A percentile compares a stretch with the other conserved stretches of the same genome.
These are phyloP conservation scores for Fusarium globosum DNA, from an alignment of 2,329 filamentous ascomycete genomes.

Conservation along the genomic window DNA sequence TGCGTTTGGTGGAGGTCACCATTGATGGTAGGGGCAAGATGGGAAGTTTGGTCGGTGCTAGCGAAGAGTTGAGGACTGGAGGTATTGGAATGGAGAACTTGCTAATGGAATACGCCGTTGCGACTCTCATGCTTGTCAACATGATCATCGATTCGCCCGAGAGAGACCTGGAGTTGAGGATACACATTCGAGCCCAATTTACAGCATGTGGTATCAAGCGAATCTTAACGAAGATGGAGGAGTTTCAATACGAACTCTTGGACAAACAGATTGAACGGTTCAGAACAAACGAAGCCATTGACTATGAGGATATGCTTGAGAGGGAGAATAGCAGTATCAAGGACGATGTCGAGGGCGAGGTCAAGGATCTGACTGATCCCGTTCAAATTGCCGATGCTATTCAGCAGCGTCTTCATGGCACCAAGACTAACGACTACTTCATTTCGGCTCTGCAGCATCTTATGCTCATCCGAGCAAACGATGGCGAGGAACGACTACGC, in stretches of 20 bases:
- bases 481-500: conserved; percentile 88
- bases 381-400: conserved; percentile 95
- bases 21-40: conserved; percentile 98
- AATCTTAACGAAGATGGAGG: conserved; percentile 95
- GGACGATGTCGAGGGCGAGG: conserved; percentile 85
- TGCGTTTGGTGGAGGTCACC: conserved; percentile 97
- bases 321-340: conserved; percentile 90
- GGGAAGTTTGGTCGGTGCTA: conserved; percentile 96
- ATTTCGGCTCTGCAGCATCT: conserved; percentile 95
- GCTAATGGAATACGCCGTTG: conserved; percentile 98
- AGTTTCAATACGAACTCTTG: conserved; percentile 97
- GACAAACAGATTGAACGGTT: conserved; percentile 98
- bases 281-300: conserved; percentile 92
- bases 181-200: conserved; percentile 96
- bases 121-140: conserved; percentile 94
- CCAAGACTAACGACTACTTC: conserved; percentile 93
- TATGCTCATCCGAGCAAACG: conserved; percentile 89
- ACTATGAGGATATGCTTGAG: conserved; percentile 97
- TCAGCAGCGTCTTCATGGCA: conserved; percentile 83
- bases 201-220: conserved; percentile 95
- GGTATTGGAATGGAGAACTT: conserved; percentile 99
- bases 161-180: conserved; percentile 87
- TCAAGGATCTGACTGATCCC: conserved; percentile 93
- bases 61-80: conserved; percentile 93
- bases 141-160: conserved; percentile 95